Evolutionary conservation across 2,329 filamentous ascomycete species (phyloP).

Genomic region (Fusarium sp.): DNA sequence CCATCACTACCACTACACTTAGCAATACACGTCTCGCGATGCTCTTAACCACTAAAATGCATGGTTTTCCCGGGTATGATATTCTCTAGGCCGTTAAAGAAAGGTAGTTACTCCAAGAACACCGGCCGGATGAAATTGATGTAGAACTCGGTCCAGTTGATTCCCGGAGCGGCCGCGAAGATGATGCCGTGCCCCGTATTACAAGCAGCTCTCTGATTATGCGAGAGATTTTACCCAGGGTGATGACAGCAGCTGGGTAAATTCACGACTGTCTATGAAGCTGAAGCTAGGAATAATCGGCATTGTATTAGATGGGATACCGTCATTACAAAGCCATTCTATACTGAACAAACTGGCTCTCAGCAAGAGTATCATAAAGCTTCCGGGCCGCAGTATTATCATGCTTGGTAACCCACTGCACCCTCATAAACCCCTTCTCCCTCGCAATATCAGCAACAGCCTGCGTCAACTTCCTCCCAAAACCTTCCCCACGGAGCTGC

Average conservation of each 20-base stretch:
- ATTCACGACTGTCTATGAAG: accelerated
- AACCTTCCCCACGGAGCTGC: not conserved
- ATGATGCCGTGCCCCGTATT: no score
- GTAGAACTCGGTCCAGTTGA: not conserved
- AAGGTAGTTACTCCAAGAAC: not conserved
- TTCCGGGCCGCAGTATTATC: constrained; percentile 15
- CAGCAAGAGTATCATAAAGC: constrained; percentile 26
- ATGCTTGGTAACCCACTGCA: constrained; percentile 32
- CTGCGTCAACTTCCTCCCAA: constrained; percentile 15
- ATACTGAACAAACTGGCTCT: constrained; percentile 28
- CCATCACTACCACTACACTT: accelerated
- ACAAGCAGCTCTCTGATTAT: not conserved
- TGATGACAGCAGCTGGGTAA: accelerated
- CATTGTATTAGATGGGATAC: no score
- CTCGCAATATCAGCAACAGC: constrained; percentile 21
- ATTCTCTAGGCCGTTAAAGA: not conserved
- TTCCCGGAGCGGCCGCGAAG: not conserved
- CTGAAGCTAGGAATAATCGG: no score
- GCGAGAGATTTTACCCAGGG: not conserved
- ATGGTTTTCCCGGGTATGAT: accelerated
- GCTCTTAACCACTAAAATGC: not conserved
- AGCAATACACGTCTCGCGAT: not conserved
- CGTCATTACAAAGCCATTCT: not conserved
- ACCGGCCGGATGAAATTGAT: no score
- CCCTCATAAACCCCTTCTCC: constrained; percentile 13